phyloP scores from a whole-genome alignment of 768 basidiomycete species.

The Panellus pusillus region DNA sequence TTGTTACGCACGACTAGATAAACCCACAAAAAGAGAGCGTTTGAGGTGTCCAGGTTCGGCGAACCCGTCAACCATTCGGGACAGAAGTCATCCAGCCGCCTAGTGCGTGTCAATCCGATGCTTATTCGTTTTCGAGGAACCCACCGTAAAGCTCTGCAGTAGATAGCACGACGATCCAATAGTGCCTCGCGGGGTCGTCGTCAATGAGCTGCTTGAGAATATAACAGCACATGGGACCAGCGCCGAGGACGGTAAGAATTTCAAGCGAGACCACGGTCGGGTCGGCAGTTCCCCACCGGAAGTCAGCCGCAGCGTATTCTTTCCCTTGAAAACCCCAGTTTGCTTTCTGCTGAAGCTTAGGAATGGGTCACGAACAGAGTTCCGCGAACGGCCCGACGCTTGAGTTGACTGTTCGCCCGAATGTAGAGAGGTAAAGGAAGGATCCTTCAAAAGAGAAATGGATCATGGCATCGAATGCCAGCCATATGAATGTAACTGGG shows the following conservation, averaged over 20 bases:
- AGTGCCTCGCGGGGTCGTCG: conserved; percentile 66
- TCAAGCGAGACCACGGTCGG: conserved; percentile 82
- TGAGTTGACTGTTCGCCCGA: conserved; percentile 71
- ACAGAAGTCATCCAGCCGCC: conserved; percentile 85
- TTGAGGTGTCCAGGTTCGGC: conserved; percentile 69
- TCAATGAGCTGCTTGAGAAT: conserved; percentile 65
- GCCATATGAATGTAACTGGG: conserved; percentile 67
- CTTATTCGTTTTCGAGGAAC: conserved; percentile 34
- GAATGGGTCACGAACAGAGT: conserved; percentile 56
- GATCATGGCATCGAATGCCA: conserved; percentile 78
- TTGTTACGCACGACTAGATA: conserved; percentile 67
- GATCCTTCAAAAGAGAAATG: conserved; percentile 81
- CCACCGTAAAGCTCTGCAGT: conserved; percentile 81
- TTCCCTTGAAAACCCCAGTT: conserved; percentile 50
- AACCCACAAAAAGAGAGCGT: conserved; percentile 73
- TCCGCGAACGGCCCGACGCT: conserved; percentile 69
- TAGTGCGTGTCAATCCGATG: neutral
- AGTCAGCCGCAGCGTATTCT: conserved; percentile 79
- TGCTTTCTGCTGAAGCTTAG: neutral
- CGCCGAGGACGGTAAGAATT: conserved; percentile 77
- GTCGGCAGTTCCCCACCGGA: conserved; percentile 79
- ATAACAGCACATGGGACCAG: conserved; percentile 72
- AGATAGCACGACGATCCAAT: conserved; percentile 78
- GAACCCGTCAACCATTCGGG: conserved; percentile 84
- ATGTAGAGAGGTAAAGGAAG: conserved; percentile 75